These are phyloP conservation scores for Candida pseudofarinosa DNA, from an alignment of 805 yeast genomes.

Conservation along the genomic window DNA sequence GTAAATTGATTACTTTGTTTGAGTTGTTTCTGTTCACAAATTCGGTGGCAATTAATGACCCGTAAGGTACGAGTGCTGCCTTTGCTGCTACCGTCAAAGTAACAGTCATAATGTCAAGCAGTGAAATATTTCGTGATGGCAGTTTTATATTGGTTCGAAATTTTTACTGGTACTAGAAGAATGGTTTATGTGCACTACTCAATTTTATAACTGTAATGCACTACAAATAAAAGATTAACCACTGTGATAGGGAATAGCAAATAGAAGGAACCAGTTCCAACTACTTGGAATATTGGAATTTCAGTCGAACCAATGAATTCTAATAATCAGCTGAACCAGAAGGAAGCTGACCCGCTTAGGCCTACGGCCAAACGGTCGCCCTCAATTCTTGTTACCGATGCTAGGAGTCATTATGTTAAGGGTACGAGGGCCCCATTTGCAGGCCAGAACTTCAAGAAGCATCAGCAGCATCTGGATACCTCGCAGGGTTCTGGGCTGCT, in stretches of 20 bases:
- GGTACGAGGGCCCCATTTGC: conserved; percentile 77
- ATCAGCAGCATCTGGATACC: conserved; percentile 23
- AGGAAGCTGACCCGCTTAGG: too few relatives aligned
- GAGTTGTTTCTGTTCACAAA: conserved; percentile 51
- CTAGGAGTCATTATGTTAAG: conserved; percentile 51
- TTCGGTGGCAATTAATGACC: conserved; percentile 73
- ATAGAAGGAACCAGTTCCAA: too few relatives aligned
- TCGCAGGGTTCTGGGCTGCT: conserved; percentile 11
- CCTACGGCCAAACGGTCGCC: conserved; percentile 87
- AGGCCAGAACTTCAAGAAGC: conserved; percentile 48
- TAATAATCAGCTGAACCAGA: too few relatives aligned
- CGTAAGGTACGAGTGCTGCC: conserved; percentile 79
- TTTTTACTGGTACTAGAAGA: too few relatives aligned
- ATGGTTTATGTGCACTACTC: too few relatives aligned
- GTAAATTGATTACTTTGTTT: conserved; percentile 52
- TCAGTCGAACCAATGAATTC: too few relatives aligned
- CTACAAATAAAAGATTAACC: too few relatives aligned
- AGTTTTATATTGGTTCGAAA: too few relatives aligned
- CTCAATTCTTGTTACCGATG: conserved; percentile 88
- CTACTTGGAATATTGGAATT: too few relatives aligned
- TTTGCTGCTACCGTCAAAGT: conserved; percentile 73
- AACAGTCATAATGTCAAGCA: conserved; percentile 31
- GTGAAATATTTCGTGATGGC: too few relatives aligned
- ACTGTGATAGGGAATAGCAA: too few relatives aligned
- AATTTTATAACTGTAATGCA: too few relatives aligned